Conservation (phyloP, 176 grass and related monocot genomes). For the Paspalum notatum region DNA sequence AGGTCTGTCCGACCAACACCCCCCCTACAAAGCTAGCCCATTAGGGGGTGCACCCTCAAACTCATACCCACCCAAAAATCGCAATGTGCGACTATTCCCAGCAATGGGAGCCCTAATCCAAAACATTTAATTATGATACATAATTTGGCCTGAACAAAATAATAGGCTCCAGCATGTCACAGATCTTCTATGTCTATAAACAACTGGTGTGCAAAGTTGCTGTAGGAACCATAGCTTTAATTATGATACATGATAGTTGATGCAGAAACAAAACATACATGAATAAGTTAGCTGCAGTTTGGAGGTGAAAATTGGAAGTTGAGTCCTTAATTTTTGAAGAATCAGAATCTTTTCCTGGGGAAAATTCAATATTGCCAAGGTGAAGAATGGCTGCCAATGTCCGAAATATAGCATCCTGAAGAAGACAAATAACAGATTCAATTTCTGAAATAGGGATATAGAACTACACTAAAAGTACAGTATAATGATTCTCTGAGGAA, state of each 20-base stretch:
- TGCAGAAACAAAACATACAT: constrained; percentile 61
- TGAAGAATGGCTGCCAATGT: constrained; percentile 99
- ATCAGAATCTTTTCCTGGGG: constrained; percentile 81
- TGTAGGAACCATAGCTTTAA: constrained; percentile 28
- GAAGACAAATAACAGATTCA: constrained; percentile 38
- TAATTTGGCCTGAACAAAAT: not conserved
- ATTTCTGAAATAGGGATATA: constrained; percentile 24
- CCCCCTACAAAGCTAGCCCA: no score
- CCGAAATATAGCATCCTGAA: constrained; percentile 93
- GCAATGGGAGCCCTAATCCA: constrained; percentile 4
- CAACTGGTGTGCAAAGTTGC: not conserved
- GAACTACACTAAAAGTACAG: constrained; percentile 9
- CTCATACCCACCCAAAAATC: no score
- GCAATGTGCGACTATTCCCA: no score
- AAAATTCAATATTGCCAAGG: constrained; percentile 99
- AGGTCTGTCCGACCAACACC: no score
- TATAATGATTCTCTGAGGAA: not conserved
- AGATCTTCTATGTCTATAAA: constrained; percentile 25
- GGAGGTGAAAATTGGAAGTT: constrained; percentile 82
- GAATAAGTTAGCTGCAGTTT: constrained; percentile 83
- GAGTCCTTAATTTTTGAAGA: constrained; percentile 87
- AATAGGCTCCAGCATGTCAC: not conserved
- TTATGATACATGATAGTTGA: not conserved
- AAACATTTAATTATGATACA: constrained; percentile 31
- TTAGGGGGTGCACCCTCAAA: no score